Evolutionary conservation across 2,329 filamentous ascomycete species (phyloP).

Genomic region (Claviceps sp.): DNA sequence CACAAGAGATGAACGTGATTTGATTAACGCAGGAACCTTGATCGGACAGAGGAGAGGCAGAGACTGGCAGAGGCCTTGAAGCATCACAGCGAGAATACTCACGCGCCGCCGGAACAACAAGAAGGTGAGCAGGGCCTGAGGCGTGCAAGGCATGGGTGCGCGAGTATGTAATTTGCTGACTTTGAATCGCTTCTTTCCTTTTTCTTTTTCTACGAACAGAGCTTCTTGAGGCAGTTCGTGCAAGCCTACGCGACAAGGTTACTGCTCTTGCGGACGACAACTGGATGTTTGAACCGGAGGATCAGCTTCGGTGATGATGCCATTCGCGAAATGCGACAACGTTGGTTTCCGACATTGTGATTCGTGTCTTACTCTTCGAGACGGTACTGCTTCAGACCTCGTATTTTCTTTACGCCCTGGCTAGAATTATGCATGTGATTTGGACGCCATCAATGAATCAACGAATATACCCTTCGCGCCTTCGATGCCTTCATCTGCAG

Average conservation of each 20-base stretch:
- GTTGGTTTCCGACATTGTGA: too few relatives aligned
- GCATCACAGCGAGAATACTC: slow-evolving; percentile 43
- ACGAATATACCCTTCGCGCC: slow-evolving; percentile 1
- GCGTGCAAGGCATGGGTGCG: not conserved
- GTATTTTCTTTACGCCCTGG: too few relatives aligned
- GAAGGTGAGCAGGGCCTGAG: slow-evolving; percentile 39
- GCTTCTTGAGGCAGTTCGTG: slow-evolving; percentile 53
- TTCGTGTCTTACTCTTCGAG: slow-evolving; percentile 10
- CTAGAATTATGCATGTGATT: too few relatives aligned
- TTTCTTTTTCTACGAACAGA: slow-evolving; percentile 30
- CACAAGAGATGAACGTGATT: not conserved
- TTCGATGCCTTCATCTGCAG: too few relatives aligned
- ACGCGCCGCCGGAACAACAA: slow-evolving; percentile 44
- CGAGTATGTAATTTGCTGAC: not conserved
- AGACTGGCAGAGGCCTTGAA: slow-evolving; percentile 47
- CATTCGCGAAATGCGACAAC: too few relatives aligned
- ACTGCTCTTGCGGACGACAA: slow-evolving; percentile 65
- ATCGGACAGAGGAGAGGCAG: slow-evolving; percentile 40
- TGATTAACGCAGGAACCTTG: not conserved
- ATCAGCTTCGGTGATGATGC: slow-evolving; percentile 27
- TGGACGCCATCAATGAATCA: slow-evolving; percentile 1
- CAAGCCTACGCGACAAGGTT: slow-evolving; percentile 60
- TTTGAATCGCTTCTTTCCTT: not conserved
- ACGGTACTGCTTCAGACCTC: not conserved
- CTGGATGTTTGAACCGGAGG: slow-evolving; percentile 79